phyloP scores from a whole-genome alignment of 1,139 yeast species.

The Tardiomyces blankii region DNA sequence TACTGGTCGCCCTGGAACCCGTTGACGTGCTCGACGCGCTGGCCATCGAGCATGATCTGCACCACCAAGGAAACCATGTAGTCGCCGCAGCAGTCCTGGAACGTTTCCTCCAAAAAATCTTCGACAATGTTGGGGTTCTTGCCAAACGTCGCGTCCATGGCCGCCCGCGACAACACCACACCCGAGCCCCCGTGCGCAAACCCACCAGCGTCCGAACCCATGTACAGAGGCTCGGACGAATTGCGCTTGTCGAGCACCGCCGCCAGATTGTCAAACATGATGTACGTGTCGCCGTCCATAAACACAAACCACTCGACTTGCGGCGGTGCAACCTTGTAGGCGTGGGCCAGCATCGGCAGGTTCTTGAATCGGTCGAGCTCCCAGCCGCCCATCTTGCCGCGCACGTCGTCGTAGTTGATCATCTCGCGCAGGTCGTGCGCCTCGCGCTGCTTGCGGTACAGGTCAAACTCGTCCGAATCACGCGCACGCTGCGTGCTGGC shows the following conservation, averaged over 20 bases:
- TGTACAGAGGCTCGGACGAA: constrained; percentile 12
- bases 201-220: constrained; percentile 15
- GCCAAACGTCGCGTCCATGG: constrained; percentile 18
- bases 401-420: constrained; percentile 9
- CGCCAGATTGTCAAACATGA: constrained; percentile 12
- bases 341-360: constrained; percentile 16
- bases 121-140: neutral
- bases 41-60: constrained; percentile 7
- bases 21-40: neutral
- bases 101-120: constrained; percentile 12
- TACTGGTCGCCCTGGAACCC: constrained; percentile 21
- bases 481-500: constrained; percentile 5
- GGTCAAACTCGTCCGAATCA: constrained; percentile 9
- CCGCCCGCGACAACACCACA: constrained; percentile 22
- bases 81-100: constrained; percentile 24
- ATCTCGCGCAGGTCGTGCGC: constrained; percentile 12
- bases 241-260: constrained; percentile 9
- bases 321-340: constrained; percentile 10
- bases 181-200: constrained; percentile 32
- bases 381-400: constrained; percentile 9
- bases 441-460: constrained; percentile 13
- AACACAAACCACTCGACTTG: constrained; percentile 16
- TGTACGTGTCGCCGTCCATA: constrained; percentile 14
- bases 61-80: constrained; percentile 17
- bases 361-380: constrained; percentile 12